Percentiles rank a stretch among this genome's conserved stretches.
phyloP scores from a whole-genome alignment of 2,329 filamentous ascomycete genomes.

The Alternaria atra region DNA sequence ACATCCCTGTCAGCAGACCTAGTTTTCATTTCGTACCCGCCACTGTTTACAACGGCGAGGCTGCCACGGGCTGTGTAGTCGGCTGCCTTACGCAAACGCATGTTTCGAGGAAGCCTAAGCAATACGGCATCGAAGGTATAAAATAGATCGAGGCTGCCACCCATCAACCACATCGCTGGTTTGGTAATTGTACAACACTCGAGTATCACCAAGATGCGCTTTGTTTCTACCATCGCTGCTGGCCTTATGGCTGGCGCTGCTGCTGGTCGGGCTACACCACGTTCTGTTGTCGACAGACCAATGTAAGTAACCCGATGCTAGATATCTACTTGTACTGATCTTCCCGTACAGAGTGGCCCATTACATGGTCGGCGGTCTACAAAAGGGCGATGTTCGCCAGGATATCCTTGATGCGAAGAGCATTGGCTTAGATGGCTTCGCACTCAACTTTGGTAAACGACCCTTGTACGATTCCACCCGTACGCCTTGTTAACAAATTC shows the following conservation, averaged over 20 bases:
- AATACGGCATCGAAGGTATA: not conserved
- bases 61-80: slow-evolving; percentile 2
- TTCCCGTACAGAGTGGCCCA: slow-evolving; percentile 26
- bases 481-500: not conserved
- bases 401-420: slow-evolving; percentile 40
- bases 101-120: not conserved
- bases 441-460: slow-evolving; percentile 42
- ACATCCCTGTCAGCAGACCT: slow-evolving; percentile 1
- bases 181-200: not conserved
- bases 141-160: not conserved
- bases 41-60: not conserved
- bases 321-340: not conserved
- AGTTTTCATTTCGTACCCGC: not conserved
- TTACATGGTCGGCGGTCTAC: slow-evolving; percentile 37
- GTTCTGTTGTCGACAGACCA: slow-evolving; percentile 1
- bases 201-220: slow-evolving; percentile 10
- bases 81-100: not conserved
- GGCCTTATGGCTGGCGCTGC: slow-evolving; percentile 11
- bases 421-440: slow-evolving; percentile 49
- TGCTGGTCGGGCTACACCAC: slow-evolving; percentile 3
- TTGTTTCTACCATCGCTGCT: slow-evolving; percentile 7
- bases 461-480: not conserved
- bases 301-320: slow-evolving; percentile 10
- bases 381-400: slow-evolving; percentile 27
- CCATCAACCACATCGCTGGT: not conserved